A percentile compares a stretch with the other conserved stretches of the same genome.
These are phyloP conservation scores for Crithidia sp. DNA, from an alignment of 208 protist species.

Conservation along the genomic window DNA sequence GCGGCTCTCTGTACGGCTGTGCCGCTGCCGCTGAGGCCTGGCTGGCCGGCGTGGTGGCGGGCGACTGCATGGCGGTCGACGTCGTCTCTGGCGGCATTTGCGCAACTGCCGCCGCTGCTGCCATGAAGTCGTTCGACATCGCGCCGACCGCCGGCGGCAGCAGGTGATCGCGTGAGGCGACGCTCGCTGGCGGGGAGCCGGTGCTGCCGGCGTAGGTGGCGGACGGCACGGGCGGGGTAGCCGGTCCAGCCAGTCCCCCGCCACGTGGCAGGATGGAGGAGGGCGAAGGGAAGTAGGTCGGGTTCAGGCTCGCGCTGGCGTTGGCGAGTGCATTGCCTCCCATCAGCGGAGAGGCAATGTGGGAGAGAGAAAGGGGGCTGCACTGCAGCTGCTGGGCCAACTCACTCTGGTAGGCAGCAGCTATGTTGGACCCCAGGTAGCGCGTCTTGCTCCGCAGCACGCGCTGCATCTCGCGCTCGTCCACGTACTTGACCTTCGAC, in stretches of 20 bases:
- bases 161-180: conserved; percentile 1
- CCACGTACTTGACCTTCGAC: conserved; percentile 70
- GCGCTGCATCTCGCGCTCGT: conserved; percentile 40
- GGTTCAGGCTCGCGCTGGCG: not conserved
- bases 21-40: not conserved
- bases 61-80: conserved; percentile 18
- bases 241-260: not conserved
- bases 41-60: conserved; percentile 3
- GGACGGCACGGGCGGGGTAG: not conserved
- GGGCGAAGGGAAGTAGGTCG: conserved; percentile 7
- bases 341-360: conserved; percentile 9
- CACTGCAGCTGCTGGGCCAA: conserved; percentile 18
- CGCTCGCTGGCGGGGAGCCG: conserved; percentile 2
- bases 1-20: not conserved
- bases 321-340: not conserved
- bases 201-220: not conserved
- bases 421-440: conserved; percentile 23
- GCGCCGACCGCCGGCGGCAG: conserved; percentile 12
- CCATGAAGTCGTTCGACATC: conserved; percentile 13
- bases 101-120: not conserved
- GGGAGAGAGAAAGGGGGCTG: not conserved
- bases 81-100: conserved; percentile 17
- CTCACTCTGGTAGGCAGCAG: conserved; percentile 11
- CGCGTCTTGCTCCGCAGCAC: conserved; percentile 20
- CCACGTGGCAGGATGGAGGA: not conserved